Evolutionary conservation across 2,329 filamentous ascomycete genomes (phyloP).

Genomic region (Aquanectria penicillioides): DNA sequence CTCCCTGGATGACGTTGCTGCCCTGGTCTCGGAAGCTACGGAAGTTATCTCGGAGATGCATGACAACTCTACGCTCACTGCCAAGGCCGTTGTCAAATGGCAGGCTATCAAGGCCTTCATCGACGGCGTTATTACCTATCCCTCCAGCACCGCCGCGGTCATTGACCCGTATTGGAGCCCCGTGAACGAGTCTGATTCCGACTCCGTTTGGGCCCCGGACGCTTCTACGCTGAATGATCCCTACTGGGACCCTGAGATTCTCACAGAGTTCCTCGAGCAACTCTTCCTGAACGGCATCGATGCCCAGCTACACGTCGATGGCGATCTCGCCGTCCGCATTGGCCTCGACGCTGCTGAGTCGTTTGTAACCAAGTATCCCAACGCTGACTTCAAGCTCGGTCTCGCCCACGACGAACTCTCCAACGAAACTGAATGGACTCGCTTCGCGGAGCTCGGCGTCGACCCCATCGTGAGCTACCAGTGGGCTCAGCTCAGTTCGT

Average conservation of each 20-base stretch:
- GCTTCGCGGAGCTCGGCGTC: constrained; percentile 38
- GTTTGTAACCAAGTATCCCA: too few species aligned
- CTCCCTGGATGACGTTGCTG: too few species aligned
- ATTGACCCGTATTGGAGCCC: background rate
- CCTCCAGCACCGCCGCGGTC: background rate
- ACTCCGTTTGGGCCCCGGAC: background rate
- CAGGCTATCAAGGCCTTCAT: background rate
- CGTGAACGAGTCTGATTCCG: background rate
- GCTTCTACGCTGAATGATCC: too few species aligned
- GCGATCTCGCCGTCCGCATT: background rate
- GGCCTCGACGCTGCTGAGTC: background rate
- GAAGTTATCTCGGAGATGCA: background rate
- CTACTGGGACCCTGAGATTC: background rate
- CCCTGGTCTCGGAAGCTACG: background rate
- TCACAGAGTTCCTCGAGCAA: background rate
- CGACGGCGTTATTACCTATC: background rate
- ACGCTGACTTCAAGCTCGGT: constrained; percentile 34
- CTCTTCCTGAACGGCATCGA: background rate
- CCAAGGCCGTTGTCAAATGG: background rate
- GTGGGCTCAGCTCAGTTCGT: constrained; percentile 41
- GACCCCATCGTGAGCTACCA: constrained; percentile 41
- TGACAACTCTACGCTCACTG: background rate
- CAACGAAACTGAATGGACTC: constrained; percentile 34
- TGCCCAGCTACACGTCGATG: background rate
- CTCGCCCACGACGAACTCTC: constrained; percentile 41